These are phyloP conservation scores for Aureobasidium lini DNA, from an alignment of 2,329 filamentous ascomycete genomes.

Conservation along the genomic window DNA sequence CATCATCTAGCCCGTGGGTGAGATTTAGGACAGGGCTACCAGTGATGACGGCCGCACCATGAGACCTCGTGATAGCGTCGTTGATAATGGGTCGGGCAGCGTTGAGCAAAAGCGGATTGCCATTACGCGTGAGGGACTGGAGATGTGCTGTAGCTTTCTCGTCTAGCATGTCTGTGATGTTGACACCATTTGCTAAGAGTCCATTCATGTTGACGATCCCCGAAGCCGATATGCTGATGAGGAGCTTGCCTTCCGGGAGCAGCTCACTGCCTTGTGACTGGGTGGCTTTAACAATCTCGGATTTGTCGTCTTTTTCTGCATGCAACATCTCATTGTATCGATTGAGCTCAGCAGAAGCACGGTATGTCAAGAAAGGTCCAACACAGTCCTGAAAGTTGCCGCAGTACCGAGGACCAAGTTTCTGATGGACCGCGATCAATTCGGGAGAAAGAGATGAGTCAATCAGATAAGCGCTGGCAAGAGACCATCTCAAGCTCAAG, in stretches of 20 bases:
- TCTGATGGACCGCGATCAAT: slow-evolving; percentile 80
- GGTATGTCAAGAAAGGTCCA: slow-evolving; percentile 92
- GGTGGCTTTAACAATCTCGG: slow-evolving; percentile 85
- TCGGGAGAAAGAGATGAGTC: slow-evolving; percentile 86
- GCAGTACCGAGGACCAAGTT: slow-evolving; percentile 82
- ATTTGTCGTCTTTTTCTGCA: slow-evolving; percentile 80
- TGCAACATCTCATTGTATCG: slow-evolving; percentile 86
- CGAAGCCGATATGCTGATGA: slow-evolving; percentile 76
- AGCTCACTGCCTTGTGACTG: slow-evolving; percentile 75
- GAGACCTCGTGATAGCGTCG: slow-evolving; percentile 72
- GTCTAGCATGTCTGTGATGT: slow-evolving; percentile 65
- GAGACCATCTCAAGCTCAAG: slow-evolving; percentile 73
- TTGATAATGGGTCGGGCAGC: slow-evolving; percentile 80
- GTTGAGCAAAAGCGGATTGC: slow-evolving; percentile 77
- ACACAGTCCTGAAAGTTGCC: slow-evolving; percentile 96
- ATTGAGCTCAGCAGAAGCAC: slow-evolving; percentile 82
- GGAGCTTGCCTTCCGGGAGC: slow-evolving; percentile 69
- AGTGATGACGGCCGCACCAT: slow-evolving; percentile 74
- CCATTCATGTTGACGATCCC: slow-evolving; percentile 70
- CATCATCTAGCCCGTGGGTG: slow-evolving; percentile 82
- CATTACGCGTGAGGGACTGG: slow-evolving; percentile 61
- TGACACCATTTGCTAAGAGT: slow-evolving; percentile 27
- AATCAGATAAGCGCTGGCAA: slow-evolving; percentile 84
- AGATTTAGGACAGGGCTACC: slow-evolving; percentile 75
- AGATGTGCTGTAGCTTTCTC: slow-evolving; percentile 61